Conservation (phyloP, 208 protist genomes). For the Trypanosoma rangeli region DNA sequence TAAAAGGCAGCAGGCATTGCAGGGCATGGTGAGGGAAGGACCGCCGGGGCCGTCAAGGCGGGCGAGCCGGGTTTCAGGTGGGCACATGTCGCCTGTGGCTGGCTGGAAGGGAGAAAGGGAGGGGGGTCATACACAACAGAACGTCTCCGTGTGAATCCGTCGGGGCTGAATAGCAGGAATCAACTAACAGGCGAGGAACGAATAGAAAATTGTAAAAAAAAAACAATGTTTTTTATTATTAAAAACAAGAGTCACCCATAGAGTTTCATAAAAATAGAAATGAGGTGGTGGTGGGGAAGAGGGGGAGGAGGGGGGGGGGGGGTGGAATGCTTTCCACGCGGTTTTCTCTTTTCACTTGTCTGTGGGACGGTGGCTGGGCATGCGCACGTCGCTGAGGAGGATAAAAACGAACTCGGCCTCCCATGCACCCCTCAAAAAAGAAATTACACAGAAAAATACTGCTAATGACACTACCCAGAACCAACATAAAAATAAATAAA, state of each 20-base stretch:
- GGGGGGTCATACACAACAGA: neutral
- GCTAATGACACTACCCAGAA: too few species aligned
- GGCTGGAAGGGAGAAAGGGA: neutral
- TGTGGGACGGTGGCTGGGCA: neutral
- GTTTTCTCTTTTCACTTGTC: neutral
- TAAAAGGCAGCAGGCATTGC: neutral
- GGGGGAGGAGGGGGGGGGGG: neutral
- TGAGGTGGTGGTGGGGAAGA: neutral
- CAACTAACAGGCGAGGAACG: neutral
- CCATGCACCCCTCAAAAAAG: neutral
- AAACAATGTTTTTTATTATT: too few species aligned
- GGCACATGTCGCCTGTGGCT: too few species aligned
- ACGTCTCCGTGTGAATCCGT: neutral
- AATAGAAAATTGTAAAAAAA: neutral
- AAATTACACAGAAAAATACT: neutral
- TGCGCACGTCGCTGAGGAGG: neutral
- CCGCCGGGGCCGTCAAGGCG: too few species aligned
- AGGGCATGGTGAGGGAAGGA: neutral
- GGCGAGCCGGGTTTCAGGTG: too few species aligned
- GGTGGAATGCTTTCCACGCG: neutral
- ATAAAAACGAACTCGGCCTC: neutral
- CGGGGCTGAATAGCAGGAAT: neutral
- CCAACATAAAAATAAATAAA: neutral
- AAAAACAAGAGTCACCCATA: conserved; percentile 1
- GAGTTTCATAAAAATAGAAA: neutral